These are phyloP conservation scores for Apiospora phragmitis DNA, from an alignment of 2,329 filamentous ascomycete genomes.

Conservation along the genomic window DNA sequence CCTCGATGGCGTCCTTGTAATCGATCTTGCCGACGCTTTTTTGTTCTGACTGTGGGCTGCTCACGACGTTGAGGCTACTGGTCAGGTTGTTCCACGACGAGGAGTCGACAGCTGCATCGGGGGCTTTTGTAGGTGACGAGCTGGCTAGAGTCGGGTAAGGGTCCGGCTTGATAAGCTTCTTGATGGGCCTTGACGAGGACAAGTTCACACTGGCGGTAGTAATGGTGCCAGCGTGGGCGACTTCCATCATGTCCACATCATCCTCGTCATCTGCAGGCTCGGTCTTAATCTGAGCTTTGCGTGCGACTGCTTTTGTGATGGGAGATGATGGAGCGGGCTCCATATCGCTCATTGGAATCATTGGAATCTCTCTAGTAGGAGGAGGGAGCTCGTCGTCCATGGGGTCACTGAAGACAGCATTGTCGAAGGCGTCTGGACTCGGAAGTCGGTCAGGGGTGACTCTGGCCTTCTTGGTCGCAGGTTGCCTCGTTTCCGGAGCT, in stretches of 20 bases:
- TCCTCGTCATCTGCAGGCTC: slow-evolving; percentile 66
- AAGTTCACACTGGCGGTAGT: slow-evolving; percentile 78
- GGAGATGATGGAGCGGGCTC: slow-evolving; percentile 76
- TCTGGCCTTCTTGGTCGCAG: slow-evolving; percentile 57
- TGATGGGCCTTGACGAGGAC: slow-evolving; percentile 74
- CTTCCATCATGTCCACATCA: slow-evolving; percentile 82
- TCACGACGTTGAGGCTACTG: slow-evolving; percentile 81
- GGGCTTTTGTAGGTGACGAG: slow-evolving; percentile 71
- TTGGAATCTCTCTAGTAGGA: slow-evolving; percentile 55
- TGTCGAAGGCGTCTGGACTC: slow-evolving; percentile 51
- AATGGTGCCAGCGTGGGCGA: slow-evolving; percentile 73
- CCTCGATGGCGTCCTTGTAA: slow-evolving; percentile 83
- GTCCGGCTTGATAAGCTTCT: slow-evolving; percentile 70
- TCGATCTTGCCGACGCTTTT: slow-evolving; percentile 76
- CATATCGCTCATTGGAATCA: slow-evolving; percentile 89
- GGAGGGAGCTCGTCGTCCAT: slow-evolving; percentile 61
- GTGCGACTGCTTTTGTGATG: slow-evolving; percentile 72
- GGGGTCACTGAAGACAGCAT: slow-evolving; percentile 56
- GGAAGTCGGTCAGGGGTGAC: slow-evolving; percentile 46
- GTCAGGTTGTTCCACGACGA: slow-evolving; percentile 88
- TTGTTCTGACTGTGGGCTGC: slow-evolving; percentile 66
- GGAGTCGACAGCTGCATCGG: slow-evolving; percentile 67
- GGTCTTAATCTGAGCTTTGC: slow-evolving; percentile 59
- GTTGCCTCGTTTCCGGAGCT: slow-evolving; percentile 55
- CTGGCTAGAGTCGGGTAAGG: slow-evolving; percentile 69